A percentile compares a stretch with the other conserved stretches of the same genome.
phyloP scores from a whole-genome alignment of 768 basidiomycete species.

The Suillus occidentalis region DNA sequence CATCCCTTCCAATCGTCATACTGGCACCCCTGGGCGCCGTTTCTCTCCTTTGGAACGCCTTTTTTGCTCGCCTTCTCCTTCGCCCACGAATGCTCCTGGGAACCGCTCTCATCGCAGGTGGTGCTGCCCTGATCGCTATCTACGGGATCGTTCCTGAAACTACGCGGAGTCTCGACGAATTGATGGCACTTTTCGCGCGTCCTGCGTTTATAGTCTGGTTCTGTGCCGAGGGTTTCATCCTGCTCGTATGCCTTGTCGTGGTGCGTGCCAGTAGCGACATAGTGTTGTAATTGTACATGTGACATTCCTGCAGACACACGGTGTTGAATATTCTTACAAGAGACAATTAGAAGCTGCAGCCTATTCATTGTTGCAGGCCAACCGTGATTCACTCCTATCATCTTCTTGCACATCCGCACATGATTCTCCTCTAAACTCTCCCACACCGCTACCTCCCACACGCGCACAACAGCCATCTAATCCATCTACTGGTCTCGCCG shows the following conservation, averaged over 20 bases:
- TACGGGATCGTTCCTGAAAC: constrained; percentile 92
- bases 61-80: constrained; percentile 82
- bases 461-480: constrained; percentile 29
- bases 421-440: constrained; percentile 37
- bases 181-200: constrained; percentile 72
- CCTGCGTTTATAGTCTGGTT: constrained; percentile 83
- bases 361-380: constrained; percentile 8
- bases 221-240: constrained; percentile 60
- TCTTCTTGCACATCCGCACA: constrained; percentile 23
- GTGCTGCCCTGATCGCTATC: constrained; percentile 85
- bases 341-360: constrained; percentile 30
- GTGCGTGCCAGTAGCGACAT: constrained; percentile 46
- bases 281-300: background rate
- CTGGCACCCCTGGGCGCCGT: constrained; percentile 93
- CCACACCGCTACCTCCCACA: constrained; percentile 32
- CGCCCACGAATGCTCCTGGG: constrained; percentile 84
- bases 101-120: constrained; percentile 83
- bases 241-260: constrained; percentile 57
- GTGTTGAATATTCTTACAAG: constrained; percentile 62
- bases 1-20: constrained; percentile 91
- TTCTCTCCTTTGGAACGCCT: constrained; percentile 91
- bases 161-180: constrained; percentile 82
- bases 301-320: constrained; percentile 57
- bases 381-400: constrained; percentile 5
- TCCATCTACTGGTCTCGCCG: constrained; percentile 38